These are phyloP conservation scores for Lepraria neglecta DNA, from an alignment of 495 filamentous ascomycete genomes.

Conservation along the genomic window DNA sequence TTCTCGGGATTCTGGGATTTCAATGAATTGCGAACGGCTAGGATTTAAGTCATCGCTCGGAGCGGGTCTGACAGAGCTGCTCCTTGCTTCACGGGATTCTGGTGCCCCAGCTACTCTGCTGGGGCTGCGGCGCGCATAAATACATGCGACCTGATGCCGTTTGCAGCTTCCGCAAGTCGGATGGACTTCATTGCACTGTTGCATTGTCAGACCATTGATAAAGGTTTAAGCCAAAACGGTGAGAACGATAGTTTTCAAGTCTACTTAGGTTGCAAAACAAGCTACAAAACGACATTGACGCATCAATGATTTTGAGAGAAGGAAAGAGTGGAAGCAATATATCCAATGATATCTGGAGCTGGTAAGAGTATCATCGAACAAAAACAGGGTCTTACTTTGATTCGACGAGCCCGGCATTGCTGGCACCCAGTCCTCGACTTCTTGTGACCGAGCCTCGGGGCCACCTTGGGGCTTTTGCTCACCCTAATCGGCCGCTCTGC, in stretches of 20 bases:
- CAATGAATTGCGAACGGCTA: constrained; percentile 15
- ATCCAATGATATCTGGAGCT: neutral
- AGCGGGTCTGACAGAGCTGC: constrained; percentile 13
- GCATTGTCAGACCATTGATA: neutral
- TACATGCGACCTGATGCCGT: constrained; percentile 34
- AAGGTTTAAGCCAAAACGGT: neutral
- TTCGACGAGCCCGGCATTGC: constrained; percentile 34
- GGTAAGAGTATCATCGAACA: neutral
- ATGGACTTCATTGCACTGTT: constrained; percentile 39
- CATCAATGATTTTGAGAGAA: neutral
- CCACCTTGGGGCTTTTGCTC: neutral
- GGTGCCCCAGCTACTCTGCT: neutral
- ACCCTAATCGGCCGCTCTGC: neutral
- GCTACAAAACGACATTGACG: neutral
- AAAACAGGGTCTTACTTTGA: constrained; percentile 30
- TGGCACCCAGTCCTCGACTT: constrained; percentile 33
- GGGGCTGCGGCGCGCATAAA: constrained; percentile 23
- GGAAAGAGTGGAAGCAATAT: neutral
- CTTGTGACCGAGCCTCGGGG: constrained; percentile 22
- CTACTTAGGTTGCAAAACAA: neutral
- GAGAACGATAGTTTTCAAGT: neutral
- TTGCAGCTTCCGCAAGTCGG: constrained; percentile 36
- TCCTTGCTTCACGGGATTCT: constrained; percentile 16
- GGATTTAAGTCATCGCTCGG: constrained; percentile 6
- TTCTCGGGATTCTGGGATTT: constrained; percentile 30